Base-by-base conservation (phyloP, 768 basidiomycete genomes). In the Suillus americanus region DNA sequence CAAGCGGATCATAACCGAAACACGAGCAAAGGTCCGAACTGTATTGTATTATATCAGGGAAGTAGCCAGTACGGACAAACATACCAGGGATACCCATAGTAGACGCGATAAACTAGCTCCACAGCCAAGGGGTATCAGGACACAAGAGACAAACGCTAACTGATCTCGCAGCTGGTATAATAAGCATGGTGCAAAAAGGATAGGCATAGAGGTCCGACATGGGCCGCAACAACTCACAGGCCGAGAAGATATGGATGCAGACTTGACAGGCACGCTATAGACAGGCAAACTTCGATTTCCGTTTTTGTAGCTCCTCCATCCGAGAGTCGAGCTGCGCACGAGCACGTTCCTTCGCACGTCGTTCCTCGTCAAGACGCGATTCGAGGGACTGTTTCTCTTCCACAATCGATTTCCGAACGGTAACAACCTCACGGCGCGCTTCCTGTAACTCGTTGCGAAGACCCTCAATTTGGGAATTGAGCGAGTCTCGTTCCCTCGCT, bases 251-350 rank as follows among this genome's bases (percentile, higher is more conserved):
- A 62, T 48, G 54, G 37, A 64, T 55, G 40, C 38, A 61, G 7
- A 37, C 46, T 43, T 51, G 40, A 64, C 54, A 61, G 66, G 65
- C 64, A 61, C 64, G 66, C 84, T 82, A 95, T 77, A 95, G 84
- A 78, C 93, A 95, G 61, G 89, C 91, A 77, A 94, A 97, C 80
- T 96, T 97, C 67, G 92, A 94, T 81, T 94, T 95, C 65, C 92
- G 89, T 79, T 85, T 86, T 66, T 84, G 80, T 48, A 94, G 80
- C 71, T 95, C 95, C 63, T 94, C 92, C 89, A 94, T 90, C 67
- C 95, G 88, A 20, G 85, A 83, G 74, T 96, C 94, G 35, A 96
- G 86, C 76, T 95, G 94, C 66, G 89, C 89, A 60, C 93, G 88
- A 60, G 88, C 91, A 30, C 93, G 90, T 76, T 96, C 94, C 78